phyloP scores from a whole-genome alignment of 1,284 basidiomycete genomes.

The Puccinia novopanici region DNA sequence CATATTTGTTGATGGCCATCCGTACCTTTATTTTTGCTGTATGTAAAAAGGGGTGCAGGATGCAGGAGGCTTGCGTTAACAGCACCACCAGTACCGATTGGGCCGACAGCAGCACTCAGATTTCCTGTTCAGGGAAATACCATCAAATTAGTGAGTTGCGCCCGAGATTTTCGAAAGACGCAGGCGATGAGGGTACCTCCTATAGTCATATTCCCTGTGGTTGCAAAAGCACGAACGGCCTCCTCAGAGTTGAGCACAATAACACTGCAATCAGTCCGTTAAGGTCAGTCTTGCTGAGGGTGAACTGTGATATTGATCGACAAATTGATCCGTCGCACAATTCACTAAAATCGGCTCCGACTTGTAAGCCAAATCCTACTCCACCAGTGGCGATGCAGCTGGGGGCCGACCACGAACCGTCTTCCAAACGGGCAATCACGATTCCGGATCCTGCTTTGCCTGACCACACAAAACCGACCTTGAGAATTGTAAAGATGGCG shows the following conservation, averaged over 20 bases:
- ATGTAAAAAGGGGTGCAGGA: conserved; percentile 95
- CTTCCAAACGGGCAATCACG: conserved; percentile 88
- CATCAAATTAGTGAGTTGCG: neutral
- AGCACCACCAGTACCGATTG: conserved; percentile 91
- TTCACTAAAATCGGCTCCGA: conserved; percentile 66
- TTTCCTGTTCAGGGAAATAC: conserved; percentile 20
- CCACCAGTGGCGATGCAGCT: conserved; percentile 92
- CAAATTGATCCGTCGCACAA: conserved; percentile 22
- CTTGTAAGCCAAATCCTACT: conserved; percentile 94
- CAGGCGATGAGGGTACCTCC: conserved; percentile 63
- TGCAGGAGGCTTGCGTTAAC: conserved; percentile 83
- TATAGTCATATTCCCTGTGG: conserved; percentile 93
- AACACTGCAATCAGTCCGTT: conserved; percentile 62
- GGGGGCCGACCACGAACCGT: conserved; percentile 96
- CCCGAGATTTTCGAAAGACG: conserved; percentile 48
- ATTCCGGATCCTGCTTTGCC: conserved; percentile 68
- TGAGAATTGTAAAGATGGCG: conserved; percentile 89
- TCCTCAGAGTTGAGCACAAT: conserved; percentile 96
- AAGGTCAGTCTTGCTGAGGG: conserved; percentile 14
- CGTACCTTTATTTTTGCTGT: conserved; percentile 88
- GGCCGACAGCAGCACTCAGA: conserved; percentile 68
- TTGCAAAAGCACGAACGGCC: conserved; percentile 88
- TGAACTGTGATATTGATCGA: neutral
- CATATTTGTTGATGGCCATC: conserved; percentile 37
- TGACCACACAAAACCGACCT: conserved; percentile 57